A percentile compares a stretch with the other conserved stretches of the same genome.
Conservation (phyloP, 1,284 basidiomycete species). For the Sutorius eximius region DNA sequence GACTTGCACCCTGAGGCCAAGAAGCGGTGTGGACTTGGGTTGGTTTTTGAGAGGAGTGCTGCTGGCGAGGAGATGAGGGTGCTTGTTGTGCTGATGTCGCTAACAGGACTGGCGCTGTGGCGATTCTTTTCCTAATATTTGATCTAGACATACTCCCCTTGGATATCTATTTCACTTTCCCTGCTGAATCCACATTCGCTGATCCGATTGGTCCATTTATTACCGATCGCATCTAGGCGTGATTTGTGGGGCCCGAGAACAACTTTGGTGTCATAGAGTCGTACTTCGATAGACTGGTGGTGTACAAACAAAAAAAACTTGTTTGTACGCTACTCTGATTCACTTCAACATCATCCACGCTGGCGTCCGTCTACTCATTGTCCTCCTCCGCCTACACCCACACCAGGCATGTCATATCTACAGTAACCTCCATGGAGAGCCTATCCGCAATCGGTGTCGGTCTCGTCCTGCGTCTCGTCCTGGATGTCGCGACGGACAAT, state of each 20-base stretch:
- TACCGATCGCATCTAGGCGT: too few relatives aligned
- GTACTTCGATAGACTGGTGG: background rate
- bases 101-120: conserved; percentile 59
- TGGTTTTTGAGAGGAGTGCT: conserved; percentile 56
- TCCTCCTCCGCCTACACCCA: conserved; percentile 35
- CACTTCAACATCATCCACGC: conserved; percentile 26
- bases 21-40: conserved; percentile 39
- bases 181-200: background rate
- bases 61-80: conserved; percentile 71
- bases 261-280: too few relatives aligned
- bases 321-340: conserved; percentile 8
- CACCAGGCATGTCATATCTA: conserved; percentile 37
- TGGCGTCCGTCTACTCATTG: conserved; percentile 43
- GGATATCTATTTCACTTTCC: background rate
- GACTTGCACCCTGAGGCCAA: conserved; percentile 31
- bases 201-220: too few relatives aligned
- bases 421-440: conserved; percentile 50
- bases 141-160: background rate
- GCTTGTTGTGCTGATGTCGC: conserved; percentile 52
- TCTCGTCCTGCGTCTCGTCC: conserved; percentile 49
- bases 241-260: too few relatives aligned
- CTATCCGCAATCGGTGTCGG: conserved; percentile 53
- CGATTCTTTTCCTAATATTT: conserved; percentile 38
- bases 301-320: conserved; percentile 21
- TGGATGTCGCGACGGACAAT: conserved; percentile 49